phyloP scores from a whole-genome alignment of 2,329 filamentous ascomycete species.

The Pseudocercospora macadamiae region DNA sequence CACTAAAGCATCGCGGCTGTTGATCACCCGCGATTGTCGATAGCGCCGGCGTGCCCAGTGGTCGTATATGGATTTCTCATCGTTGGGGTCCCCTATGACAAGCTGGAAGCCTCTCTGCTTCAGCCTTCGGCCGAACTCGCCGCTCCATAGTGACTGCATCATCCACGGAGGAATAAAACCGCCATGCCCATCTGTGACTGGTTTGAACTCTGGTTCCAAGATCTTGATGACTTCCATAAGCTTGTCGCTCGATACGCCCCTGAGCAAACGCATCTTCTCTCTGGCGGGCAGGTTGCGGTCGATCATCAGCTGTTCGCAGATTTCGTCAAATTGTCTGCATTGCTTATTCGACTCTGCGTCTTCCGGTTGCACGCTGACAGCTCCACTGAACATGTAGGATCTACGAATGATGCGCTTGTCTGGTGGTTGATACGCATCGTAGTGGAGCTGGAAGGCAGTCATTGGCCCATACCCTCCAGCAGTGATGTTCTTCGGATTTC shows the following conservation, averaged over 20 bases:
- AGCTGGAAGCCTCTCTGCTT: constrained; percentile 23
- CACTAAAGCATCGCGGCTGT: constrained; percentile 17
- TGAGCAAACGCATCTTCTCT: constrained; percentile 20
- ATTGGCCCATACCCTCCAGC: constrained; percentile 45
- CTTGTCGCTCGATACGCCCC: constrained; percentile 20
- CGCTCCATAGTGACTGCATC: constrained; percentile 25
- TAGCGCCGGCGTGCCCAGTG: constrained; percentile 7
- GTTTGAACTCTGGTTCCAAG: constrained; percentile 20
- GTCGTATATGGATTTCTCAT: constrained; percentile 20
- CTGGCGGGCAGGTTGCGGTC: constrained; percentile 16
- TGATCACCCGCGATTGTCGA: constrained; percentile 2
- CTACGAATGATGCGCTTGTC: constrained; percentile 21
- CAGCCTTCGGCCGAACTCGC: constrained; percentile 20
- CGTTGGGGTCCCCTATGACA: constrained; percentile 21
- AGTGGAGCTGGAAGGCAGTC: constrained; percentile 24
- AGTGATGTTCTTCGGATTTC: constrained; percentile 54
- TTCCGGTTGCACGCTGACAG: constrained; percentile 21
- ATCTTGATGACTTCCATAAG: constrained; percentile 19
- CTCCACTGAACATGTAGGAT: constrained; percentile 25
- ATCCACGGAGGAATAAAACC: constrained; percentile 22
- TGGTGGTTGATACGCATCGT: constrained; percentile 23
- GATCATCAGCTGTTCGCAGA: constrained; percentile 23
- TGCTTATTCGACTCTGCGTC: constrained; percentile 19
- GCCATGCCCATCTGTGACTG: constrained; percentile 23
- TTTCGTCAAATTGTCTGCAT: constrained; percentile 20